Evolutionary conservation across 768 basidiomycete species (phyloP).

Genomic region (Xerocomus brunneocitrinus): DNA sequence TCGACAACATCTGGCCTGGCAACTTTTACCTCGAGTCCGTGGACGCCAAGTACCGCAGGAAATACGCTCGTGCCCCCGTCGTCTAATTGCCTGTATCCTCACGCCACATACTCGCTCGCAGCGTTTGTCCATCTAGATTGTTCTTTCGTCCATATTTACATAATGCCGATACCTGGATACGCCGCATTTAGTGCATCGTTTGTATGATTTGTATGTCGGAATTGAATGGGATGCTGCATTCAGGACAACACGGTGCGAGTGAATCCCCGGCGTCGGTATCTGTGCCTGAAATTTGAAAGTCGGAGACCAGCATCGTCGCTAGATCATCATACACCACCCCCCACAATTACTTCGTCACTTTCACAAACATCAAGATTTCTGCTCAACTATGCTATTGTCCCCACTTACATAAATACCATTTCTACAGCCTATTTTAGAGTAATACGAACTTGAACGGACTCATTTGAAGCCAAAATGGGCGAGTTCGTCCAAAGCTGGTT

Average conservation of each 20-base stretch:
- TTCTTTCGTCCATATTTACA: neutral
- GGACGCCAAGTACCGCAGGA: constrained; percentile 88
- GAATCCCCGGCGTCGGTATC: too few relatives aligned
- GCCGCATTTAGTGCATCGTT: constrained; percentile 1
- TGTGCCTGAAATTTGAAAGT: too few relatives aligned
- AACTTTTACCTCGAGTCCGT: constrained; percentile 89
- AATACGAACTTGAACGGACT: too few relatives aligned
- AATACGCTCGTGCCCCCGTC: constrained; percentile 56
- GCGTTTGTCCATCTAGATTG: constrained; percentile 10
- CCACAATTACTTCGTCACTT: neutral
- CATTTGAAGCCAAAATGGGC: too few relatives aligned
- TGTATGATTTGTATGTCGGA: constrained; percentile 8
- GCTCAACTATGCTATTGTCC: too few relatives aligned
- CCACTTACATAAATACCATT: too few relatives aligned
- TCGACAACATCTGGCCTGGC: constrained; percentile 93
- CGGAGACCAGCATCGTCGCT: too few relatives aligned
- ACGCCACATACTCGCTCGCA: neutral
- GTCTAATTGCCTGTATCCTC: constrained; percentile 15
- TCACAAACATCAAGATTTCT: neutral
- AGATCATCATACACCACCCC: too few relatives aligned
- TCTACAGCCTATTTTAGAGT: too few relatives aligned
- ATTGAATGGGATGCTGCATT: too few relatives aligned
- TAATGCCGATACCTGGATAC: constrained; percentile 7
- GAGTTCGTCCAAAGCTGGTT: too few relatives aligned
- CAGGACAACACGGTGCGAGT: too few relatives aligned